phyloP scores from a whole-genome alignment of 257 asterid genomes.

The Marsdenia floribunda region DNA sequence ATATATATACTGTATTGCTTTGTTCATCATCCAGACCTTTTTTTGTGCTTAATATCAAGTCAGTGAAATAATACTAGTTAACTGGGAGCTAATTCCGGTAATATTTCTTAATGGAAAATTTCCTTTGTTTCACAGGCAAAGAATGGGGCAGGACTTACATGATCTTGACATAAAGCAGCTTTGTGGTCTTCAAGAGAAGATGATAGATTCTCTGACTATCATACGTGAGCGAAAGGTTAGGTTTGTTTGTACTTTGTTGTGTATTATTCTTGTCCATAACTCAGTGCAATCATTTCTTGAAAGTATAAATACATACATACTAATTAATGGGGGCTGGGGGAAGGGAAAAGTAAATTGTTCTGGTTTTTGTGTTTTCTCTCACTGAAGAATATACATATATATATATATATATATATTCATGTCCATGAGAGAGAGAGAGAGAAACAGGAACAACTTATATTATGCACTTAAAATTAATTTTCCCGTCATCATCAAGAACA shows the following conservation, averaged over 20 bases:
- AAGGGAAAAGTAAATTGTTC: too few species aligned
- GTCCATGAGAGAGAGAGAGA: too few species aligned
- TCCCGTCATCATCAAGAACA: too few species aligned
- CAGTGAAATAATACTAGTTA: background rate
- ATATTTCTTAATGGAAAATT: too few species aligned
- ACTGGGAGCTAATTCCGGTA: background rate
- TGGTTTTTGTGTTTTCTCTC: too few species aligned
- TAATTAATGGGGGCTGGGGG: too few species aligned
- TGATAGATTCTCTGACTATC: conserved; percentile 21
- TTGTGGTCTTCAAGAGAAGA: conserved; percentile 24
- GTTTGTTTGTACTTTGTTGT: background rate
- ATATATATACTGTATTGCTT: background rate
- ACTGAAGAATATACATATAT: too few species aligned
- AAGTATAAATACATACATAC: too few species aligned
- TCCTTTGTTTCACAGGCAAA: conserved; percentile 18
- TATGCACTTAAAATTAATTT: too few species aligned
- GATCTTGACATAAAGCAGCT: conserved; percentile 32
- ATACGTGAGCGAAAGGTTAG: conserved; percentile 40
- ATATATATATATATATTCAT: too few species aligned
- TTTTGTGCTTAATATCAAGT: background rate
- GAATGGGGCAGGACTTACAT: conserved; percentile 37
- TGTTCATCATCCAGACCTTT: background rate
- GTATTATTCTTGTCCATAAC: background rate
- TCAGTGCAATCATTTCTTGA: too few species aligned
- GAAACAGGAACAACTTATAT: too few species aligned